phyloP scores from a whole-genome alignment of 139 green algal genomes.

The Zygnema circumcarinatum region DNA sequence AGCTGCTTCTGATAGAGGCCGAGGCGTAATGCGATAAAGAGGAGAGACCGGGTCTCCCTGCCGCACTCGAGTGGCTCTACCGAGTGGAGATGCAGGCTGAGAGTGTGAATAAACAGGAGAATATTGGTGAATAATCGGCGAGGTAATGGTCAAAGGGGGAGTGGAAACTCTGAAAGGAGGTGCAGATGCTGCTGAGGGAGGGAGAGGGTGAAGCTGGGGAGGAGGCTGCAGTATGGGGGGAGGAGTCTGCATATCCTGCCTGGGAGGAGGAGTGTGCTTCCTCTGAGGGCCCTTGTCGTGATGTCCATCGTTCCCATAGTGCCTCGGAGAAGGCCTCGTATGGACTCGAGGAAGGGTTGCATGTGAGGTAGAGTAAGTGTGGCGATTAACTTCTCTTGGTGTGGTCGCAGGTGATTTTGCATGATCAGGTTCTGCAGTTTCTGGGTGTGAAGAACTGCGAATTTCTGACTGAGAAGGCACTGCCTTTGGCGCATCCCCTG shows the following conservation, averaged over 20 bases:
- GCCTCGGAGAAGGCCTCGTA: neutral
- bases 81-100: neutral
- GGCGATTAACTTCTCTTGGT: too few species aligned
- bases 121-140: neutral
- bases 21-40: neutral
- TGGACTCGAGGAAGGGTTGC: neutral
- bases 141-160: neutral
- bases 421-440: too few species aligned
- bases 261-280: constrained; percentile 2
- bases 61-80: neutral
- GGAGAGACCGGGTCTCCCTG: neutral
- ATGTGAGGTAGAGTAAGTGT: neutral
- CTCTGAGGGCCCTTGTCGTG: neutral
- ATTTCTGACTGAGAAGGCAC: too few species aligned
- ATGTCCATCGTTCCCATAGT: neutral
- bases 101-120: neutral
- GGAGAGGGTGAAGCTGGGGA: neutral
- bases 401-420: too few species aligned
- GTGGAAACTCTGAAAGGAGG: neutral
- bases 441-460: too few species aligned
- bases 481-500: too few species aligned
- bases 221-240: neutral
- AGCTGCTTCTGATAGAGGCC: neutral
- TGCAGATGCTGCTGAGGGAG: constrained; percentile 17
- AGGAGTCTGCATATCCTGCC: constrained; percentile 1